Base-by-base conservation (phyloP, 805 yeast genomes). In the Saccharomycopsis capsularis region DNA sequence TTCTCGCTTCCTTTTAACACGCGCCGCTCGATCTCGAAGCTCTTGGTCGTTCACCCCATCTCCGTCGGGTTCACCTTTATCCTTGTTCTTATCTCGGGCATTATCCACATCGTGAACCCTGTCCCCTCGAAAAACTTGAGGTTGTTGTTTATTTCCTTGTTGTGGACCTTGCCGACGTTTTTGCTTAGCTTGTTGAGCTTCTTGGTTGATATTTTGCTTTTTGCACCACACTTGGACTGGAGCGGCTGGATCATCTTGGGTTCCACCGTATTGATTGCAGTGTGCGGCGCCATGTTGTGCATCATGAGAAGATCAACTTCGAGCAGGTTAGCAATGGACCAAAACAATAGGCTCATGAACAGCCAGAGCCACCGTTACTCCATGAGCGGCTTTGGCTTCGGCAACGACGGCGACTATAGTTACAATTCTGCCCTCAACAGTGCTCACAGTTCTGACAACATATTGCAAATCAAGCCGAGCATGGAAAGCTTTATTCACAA, bases 191-290 rank as follows among this genome's bases (percentile, higher is more conserved):
- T 90, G 43, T 68, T 91, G 45, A 81, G 90, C 4, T 85, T 91
- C 55, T 67, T 90, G 51, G 87, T 87, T 2, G 98, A 91, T 62
- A 76, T 90, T 35, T 63, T 90, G 37, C 63, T 91, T 44, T 91
- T 91, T 58, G 74, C 82, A 1, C 85, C 90, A 2, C 79, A 80
- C 59, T 66, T 91, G 47, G 74, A 78, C 47, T 89, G 88, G 81
- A 75, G 82, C 40, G 96, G 96, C 23, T 91, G 97, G 97, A 67
- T 84, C 44, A 75, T 85, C 51, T 67, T 90, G 23, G 79, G 78
- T 0, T 76, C 91, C 1, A 77, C 93, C 0, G 75, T 83, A 1
- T 62, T 82, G 29, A 70, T 81, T 41, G 83, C 91, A 0, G 54
- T 82, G 1, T 71, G 78, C 25, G 80, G 87, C 1, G 74, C 88